Evolutionary conservation across 352 stramenopile species (phyloP).

Genomic region (Albugo laibachii): DNA sequence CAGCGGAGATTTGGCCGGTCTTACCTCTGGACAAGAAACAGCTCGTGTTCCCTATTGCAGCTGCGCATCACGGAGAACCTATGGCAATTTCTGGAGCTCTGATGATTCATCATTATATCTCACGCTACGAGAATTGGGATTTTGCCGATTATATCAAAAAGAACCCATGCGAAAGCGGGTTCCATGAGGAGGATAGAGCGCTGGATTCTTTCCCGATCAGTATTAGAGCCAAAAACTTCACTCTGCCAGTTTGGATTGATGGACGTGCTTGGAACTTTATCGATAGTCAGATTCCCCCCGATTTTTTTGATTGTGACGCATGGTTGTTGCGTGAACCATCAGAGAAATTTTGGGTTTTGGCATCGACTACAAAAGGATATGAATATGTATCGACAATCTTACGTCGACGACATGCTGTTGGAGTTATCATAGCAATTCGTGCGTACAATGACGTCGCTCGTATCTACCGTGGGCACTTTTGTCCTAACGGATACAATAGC

Average conservation of each 20-base stretch:
- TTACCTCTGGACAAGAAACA: slow-evolving; percentile 28
- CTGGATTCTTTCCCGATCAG: slow-evolving; percentile 58
- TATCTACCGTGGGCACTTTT: slow-evolving; percentile 27
- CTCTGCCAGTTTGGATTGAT: slow-evolving; percentile 56
- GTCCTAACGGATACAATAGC: slow-evolving; percentile 40
- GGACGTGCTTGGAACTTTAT: slow-evolving; percentile 59
- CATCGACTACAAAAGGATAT: slow-evolving; percentile 48
- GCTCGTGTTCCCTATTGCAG: slow-evolving; percentile 45
- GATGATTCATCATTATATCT: slow-evolving; percentile 58
- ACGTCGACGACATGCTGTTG: slow-evolving; percentile 50
- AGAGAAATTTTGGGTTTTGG: slow-evolving; percentile 42
- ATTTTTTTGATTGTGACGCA: slow-evolving; percentile 55
- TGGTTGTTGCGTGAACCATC: slow-evolving; percentile 40
- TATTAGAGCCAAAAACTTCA: slow-evolving; percentile 49
- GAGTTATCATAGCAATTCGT: slow-evolving; percentile 35
- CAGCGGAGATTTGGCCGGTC: slow-evolving; percentile 27
- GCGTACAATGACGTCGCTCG: slow-evolving; percentile 52
- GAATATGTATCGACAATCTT: slow-evolving; percentile 62
- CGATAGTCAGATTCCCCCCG: slow-evolving; percentile 23
- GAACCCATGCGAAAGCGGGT: slow-evolving; percentile 40
- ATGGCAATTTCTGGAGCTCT: slow-evolving; percentile 54
- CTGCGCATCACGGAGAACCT: slow-evolving; percentile 23
- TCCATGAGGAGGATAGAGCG: slow-evolving; percentile 15
- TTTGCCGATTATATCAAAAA: slow-evolving; percentile 62
- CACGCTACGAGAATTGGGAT: slow-evolving; percentile 75